Percentiles rank a stretch among this genome's conserved stretches.
These are phyloP conservation scores for Globisporangium heterothallicum DNA, from an alignment of 352 stramenopile genomes.

Conservation along the genomic window DNA sequence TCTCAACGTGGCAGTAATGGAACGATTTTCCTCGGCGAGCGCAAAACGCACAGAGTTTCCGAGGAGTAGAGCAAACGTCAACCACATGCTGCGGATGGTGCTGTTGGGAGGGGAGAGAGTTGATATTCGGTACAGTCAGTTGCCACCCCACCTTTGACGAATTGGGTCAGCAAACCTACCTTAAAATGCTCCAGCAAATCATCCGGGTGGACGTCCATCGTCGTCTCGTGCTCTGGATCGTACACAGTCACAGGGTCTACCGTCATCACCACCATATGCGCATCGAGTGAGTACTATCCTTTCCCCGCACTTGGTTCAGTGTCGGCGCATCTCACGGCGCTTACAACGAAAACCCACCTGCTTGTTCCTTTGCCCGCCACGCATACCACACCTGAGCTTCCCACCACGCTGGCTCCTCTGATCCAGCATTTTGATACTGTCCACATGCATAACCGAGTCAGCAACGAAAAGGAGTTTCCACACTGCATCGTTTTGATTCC, in stretches of 20 bases:
- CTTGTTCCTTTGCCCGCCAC: constrained; percentile 56
- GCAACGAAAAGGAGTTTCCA: no score
- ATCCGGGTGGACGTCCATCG: constrained; percentile 35
- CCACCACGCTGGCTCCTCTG: constrained; percentile 63
- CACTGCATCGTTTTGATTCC: no score
- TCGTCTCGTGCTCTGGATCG: constrained; percentile 35
- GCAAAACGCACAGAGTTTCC: constrained; percentile 44
- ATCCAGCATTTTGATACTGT: constrained; percentile 71
- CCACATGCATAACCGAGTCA: not conserved
- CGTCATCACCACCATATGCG: not conserved
- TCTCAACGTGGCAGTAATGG: constrained; percentile 66
- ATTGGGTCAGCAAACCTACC: constrained; percentile 20
- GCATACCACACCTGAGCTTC: constrained; percentile 83
- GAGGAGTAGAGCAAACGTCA: constrained; percentile 46
- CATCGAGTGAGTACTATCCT: not conserved
- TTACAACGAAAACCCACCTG: constrained; percentile 23
- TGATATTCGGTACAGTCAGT: constrained; percentile 3
- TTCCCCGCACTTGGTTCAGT: not conserved
- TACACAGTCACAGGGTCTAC: constrained; percentile 48
- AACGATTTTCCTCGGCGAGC: constrained; percentile 32
- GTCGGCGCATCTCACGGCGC: no score
- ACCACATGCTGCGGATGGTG: constrained; percentile 66
- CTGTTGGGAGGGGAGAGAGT: constrained; percentile 17
- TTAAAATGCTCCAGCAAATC: constrained; percentile 53
- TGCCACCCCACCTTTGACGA: not conserved